Conservation (phyloP, 2,329 filamentous ascomycete genomes). For the Penicillium fuscoglaucum region DNA sequence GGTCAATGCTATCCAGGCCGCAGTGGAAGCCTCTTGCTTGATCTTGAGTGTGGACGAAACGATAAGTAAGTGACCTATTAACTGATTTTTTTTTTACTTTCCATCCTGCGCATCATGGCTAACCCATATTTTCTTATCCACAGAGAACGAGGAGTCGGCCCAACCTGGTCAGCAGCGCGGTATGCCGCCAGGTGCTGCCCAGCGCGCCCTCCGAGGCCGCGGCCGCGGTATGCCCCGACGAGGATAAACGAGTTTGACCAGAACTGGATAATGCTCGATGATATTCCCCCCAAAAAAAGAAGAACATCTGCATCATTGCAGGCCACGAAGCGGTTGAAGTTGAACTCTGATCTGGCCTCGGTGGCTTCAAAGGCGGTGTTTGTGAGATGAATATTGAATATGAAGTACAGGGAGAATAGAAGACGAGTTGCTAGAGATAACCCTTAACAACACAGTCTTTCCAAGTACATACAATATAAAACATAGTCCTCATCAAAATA, state of each 20-base stretch:
- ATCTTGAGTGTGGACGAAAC: slow-evolving; percentile 98
- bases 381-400: slow-evolving; percentile 12
- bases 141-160: slow-evolving; percentile 86
- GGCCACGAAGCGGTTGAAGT: neutral
- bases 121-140: slow-evolving; percentile 14
- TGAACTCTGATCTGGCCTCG: neutral
- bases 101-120: slow-evolving; percentile 11
- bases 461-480: slow-evolving; percentile 11
- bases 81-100: neutral
- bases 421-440: slow-evolving; percentile 14
- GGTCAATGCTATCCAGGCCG: slow-evolving; percentile 94
- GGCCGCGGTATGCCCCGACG: slow-evolving; percentile 79
- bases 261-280: slow-evolving; percentile 25
- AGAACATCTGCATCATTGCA: slow-evolving; percentile 5
- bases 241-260: slow-evolving; percentile 28
- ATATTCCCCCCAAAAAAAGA: slow-evolving; percentile 17
- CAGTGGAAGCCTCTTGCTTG: slow-evolving; percentile 90
- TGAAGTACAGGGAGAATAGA: slow-evolving; percentile 15
- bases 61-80: slow-evolving; percentile 63
- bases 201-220: slow-evolving; percentile 80
- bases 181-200: slow-evolving; percentile 78
- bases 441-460: slow-evolving; percentile 6
- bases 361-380: slow-evolving; percentile 14
- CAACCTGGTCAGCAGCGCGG: slow-evolving; percentile 75
- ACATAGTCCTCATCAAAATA: slow-evolving; percentile 11